Evolutionary conservation across 208 protist species (phyloP), one percentile per base, ranked within the genome.

Genomic region (Hexamita inflata): DNA sequence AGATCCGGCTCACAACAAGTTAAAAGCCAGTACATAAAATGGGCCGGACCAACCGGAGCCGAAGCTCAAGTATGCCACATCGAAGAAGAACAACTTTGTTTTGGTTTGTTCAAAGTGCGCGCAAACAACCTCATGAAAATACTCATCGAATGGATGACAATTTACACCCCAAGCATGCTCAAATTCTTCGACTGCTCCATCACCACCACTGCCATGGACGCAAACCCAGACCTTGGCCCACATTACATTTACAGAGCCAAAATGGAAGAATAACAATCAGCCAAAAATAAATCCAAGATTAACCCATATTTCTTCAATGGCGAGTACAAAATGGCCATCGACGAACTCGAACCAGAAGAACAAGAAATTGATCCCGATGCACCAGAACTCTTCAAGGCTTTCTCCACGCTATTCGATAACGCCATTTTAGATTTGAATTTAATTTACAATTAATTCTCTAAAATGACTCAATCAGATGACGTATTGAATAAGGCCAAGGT

Each of bases 51-150:
- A 9, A 70, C 64, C 30, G 64, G 64, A 4, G 30, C 26, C 26
- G 64, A 70, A 45, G 64, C 64, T 15, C 38, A 9, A 4, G 28
- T 70, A 15, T 38, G 38, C 38, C 32, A 70, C n/a, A 40, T 70
- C 40, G 64, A 70, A n/a, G 64, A 70, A n/a, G 64, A 70, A n/a
- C 64, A 70, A 34, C 24, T 70, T 2, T 70, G 38, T 34, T 70
- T 70, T 45, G 64, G 64, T 15, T 11, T 70, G 11, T 45, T 70
- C 26, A 40, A 38, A 2, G 11, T 70, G 28, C 38, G 38, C 40
- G 42, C 38, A 7, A 40, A 70, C 64, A 2, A 35, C 11, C 9
- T 70, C 28, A 2, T 70, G 9, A n/a, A 38, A 34, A 13, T 70
- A 7, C 40, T 70, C 11, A 15, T 70, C n/a, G 64, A 13, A 4